phyloP scores from a whole-genome alignment of 2,329 filamentous ascomycete genomes.

The Leptographium lundbergii region DNA sequence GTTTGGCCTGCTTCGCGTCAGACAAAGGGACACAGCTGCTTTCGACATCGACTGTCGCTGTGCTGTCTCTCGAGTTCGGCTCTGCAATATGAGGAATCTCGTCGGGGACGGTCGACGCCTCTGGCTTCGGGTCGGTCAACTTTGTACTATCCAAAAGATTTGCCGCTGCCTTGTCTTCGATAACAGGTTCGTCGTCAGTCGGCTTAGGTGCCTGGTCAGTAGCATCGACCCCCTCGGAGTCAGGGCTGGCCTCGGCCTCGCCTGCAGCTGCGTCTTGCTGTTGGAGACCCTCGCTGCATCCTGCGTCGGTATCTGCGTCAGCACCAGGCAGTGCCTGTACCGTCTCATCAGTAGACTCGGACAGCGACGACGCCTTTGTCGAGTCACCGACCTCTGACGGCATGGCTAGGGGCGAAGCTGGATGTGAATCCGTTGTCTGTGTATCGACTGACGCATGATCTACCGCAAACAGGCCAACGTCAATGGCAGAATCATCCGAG shows the following conservation, averaged over 20 bases:
- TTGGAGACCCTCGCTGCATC: conserved; percentile 1
- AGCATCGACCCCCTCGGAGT: not conserved
- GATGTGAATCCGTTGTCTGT: conserved; percentile 40
- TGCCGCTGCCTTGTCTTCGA: not conserved
- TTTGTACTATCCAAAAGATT: too few relatives aligned
- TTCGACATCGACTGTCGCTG: conserved; percentile 1
- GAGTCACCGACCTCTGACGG: conserved; percentile 45
- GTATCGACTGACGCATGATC: conserved; percentile 35
- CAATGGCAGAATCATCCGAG: conserved; percentile 39
- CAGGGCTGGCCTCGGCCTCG: not conserved
- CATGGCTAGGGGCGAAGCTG: conserved; percentile 39
- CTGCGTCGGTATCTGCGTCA: conserved; percentile 8
- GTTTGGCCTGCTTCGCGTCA: conserved; percentile 20
- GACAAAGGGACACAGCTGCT: conserved; percentile 14
- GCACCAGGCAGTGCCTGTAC: conserved; percentile 20
- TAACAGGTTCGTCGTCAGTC: conserved; percentile 1
- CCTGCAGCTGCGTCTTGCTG: not conserved
- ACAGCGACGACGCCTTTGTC: conserved; percentile 51
- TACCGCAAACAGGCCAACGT: conserved; percentile 33
- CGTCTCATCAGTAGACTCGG: conserved; percentile 50
- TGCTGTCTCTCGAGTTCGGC: conserved; percentile 1
- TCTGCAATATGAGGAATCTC: not conserved
- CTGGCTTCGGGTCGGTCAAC: too few relatives aligned
- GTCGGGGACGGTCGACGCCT: not conserved
- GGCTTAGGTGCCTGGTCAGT: not conserved